Evolutionary conservation across 331 rosid species (phyloP).

Genomic region (Malus hybrid): DNA sequence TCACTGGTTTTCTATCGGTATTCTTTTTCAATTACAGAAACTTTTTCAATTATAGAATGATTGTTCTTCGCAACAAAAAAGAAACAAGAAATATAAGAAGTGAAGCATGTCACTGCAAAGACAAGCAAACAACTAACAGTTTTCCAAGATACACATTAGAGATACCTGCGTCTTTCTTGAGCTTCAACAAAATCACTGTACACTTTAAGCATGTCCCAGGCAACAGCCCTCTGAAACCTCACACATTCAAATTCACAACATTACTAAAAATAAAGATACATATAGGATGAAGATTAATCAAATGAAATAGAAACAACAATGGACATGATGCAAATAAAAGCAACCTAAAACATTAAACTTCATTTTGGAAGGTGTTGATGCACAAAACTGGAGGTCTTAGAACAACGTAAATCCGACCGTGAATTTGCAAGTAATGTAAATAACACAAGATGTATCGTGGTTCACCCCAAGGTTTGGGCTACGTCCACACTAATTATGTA

Average conservation of each 20-base stretch:
- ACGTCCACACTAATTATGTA: too few relatives aligned
- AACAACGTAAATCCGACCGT: too few relatives aligned
- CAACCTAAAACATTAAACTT: neutral
- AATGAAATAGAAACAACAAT: constrained; percentile 5
- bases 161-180: constrained; percentile 87
- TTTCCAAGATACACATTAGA: neutral
- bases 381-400: too few relatives aligned
- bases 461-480: too few relatives aligned
- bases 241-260: constrained; percentile 2
- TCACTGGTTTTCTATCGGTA: neutral
- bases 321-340: neutral
- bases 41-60: neutral
- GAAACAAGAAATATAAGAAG: neutral
- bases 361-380: neutral
- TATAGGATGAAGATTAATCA: constrained; percentile 7
- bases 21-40: neutral
- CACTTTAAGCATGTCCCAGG: constrained; percentile 94
- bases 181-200: constrained; percentile 70
- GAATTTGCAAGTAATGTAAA: too few relatives aligned
- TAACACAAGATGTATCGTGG: too few relatives aligned
- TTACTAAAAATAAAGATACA: constrained; percentile 6
- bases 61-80: neutral
- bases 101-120: neutral
- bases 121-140: neutral
- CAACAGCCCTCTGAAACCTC: constrained; percentile 64